Evolutionary conservation across 345 rosid species (phyloP).

Genomic region (Jatropha curcas): DNA sequence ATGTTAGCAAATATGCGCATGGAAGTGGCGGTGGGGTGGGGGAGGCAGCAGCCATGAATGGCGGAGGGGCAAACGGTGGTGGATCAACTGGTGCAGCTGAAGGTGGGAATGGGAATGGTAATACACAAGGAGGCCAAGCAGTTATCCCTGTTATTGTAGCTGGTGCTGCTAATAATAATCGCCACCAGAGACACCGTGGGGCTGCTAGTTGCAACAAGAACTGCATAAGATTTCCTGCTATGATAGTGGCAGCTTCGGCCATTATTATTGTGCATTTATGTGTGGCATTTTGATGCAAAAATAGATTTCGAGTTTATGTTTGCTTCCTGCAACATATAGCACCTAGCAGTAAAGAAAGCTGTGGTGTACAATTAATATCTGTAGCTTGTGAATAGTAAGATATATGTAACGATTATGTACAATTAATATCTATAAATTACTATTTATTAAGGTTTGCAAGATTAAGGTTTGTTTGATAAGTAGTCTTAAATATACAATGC

Average conservation of each 20-base stretch:
- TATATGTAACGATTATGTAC: too few species aligned
- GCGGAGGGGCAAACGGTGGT: background rate
- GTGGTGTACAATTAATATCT: too few species aligned
- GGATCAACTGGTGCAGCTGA: conserved; percentile 5
- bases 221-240: background rate
- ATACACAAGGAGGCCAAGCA: conserved; percentile 3
- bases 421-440: background rate
- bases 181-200: conserved; percentile 18
- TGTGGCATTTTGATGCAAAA: background rate
- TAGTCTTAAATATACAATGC: background rate
- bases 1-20: background rate
- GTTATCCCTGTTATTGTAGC: conserved; percentile 26
- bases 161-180: conserved; percentile 30
- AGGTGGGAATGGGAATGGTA: background rate
- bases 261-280: conserved; percentile 1
- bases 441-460: too few species aligned
- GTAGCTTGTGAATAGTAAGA: background rate
- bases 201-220: conserved; percentile 15
- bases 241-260: background rate
- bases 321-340: too few species aligned
- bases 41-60: background rate
- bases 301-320: too few species aligned
- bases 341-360: too few species aligned
- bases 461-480: too few species aligned
- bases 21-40: background rate